A percentile compares a stretch with the other conserved stretches of the same genome.
phyloP scores from a whole-genome alignment of 306 rosid genomes.

The Bauhinia variegata region DNA sequence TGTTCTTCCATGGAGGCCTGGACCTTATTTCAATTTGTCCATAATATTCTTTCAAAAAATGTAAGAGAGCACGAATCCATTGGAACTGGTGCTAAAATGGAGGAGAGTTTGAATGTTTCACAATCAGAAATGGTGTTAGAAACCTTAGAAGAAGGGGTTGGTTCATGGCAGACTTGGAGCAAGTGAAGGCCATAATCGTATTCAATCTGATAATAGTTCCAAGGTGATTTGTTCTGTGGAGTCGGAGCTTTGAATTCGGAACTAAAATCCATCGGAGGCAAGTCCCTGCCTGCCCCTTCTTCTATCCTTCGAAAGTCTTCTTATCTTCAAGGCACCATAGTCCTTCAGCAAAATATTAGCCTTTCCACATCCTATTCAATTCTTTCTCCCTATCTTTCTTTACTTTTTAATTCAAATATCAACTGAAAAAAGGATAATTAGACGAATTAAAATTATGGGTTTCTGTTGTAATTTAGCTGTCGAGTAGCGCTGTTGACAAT shows the following conservation, averaged over 20 bases:
- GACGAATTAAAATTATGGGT: not conserved
- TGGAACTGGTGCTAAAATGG: not conserved
- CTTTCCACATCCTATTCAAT: not conserved
- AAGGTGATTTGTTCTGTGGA: conserved; percentile 52
- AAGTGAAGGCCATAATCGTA: conserved; percentile 51
- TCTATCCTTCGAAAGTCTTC: conserved; percentile 55
- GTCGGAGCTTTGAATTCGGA: conserved; percentile 75
- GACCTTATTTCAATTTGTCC: conserved; percentile 15
- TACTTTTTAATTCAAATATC: not conserved
- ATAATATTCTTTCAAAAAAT: not conserved
- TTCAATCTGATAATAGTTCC: conserved; percentile 52
- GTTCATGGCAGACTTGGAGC: conserved; percentile 58
- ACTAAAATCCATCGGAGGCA: conserved; percentile 64
- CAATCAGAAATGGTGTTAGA: no score
- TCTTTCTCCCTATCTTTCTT: no score
- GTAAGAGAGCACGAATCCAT: not conserved
- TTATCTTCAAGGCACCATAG: conserved; percentile 66
- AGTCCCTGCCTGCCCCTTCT: conserved; percentile 64
- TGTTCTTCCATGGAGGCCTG: conserved; percentile 23
- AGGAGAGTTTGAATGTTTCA: not conserved
- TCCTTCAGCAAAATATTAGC: conserved; percentile 62
- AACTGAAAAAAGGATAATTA: not conserved
- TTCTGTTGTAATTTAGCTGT: not conserved
- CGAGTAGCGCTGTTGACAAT: no score
- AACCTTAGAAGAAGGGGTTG: no score